phyloP scores from a whole-genome alignment of 2,329 filamentous ascomycete genomes.

The Botrytis hyacinthi region DNA sequence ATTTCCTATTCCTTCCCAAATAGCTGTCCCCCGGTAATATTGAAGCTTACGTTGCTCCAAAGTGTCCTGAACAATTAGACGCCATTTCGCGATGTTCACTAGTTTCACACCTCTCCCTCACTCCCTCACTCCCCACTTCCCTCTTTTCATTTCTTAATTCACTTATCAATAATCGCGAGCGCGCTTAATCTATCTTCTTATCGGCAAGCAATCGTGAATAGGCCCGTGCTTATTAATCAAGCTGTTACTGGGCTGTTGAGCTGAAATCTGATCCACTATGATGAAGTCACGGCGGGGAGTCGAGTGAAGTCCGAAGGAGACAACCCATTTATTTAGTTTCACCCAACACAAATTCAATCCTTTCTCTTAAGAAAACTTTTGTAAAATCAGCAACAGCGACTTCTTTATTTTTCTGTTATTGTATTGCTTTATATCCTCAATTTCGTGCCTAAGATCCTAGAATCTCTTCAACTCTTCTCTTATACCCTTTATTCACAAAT shows the following conservation, averaged over 20 bases:
- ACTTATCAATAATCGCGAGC: background rate
- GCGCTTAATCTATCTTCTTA: background rate
- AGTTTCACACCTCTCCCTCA: conserved; percentile 9
- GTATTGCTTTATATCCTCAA: conserved; percentile 3
- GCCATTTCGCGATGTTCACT: conserved; percentile 11
- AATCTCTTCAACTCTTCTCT: background rate
- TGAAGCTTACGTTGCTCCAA: conserved; percentile 32
- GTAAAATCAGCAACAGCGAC: background rate
- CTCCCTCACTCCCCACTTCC: background rate
- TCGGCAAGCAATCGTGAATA: background rate
- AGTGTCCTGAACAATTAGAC: conserved; percentile 28
- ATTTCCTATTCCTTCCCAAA: conserved; percentile 2
- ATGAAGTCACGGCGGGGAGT: conserved; percentile 3
- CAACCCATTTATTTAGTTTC: background rate
- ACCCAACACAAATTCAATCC: conserved; percentile 3
- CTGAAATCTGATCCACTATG: background rate
- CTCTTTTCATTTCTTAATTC: background rate
- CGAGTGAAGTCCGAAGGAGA: background rate
- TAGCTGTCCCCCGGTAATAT: conserved; percentile 18
- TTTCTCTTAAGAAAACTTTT: background rate
- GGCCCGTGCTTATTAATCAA: background rate
- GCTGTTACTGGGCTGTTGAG: background rate
- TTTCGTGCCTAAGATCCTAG: background rate
- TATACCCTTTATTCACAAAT: background rate
- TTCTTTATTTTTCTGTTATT: background rate